Evolutionary conservation across 1,284 basidiomycete genomes (phyloP).

Genomic region (Papiliotrema nemorosa): DNA sequence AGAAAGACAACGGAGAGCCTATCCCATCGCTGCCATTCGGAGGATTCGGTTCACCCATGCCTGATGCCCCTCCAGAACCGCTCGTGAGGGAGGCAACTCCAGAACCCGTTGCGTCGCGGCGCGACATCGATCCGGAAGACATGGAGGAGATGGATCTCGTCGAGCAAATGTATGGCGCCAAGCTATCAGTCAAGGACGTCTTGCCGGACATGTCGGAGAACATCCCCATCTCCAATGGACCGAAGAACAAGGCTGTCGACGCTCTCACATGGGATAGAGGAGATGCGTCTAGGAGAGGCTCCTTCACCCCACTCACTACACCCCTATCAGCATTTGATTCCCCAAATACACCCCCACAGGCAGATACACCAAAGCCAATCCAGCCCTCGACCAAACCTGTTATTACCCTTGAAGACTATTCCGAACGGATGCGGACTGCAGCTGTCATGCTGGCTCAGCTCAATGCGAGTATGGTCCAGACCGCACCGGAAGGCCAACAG

Average conservation of each 20-base stretch:
- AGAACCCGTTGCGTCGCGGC: neutral
- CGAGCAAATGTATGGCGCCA: conserved; percentile 82
- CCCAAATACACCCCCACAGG: conserved; percentile 9
- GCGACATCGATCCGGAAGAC: conserved; percentile 45
- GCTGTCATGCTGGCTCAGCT: conserved; percentile 98
- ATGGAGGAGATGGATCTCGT: conserved; percentile 91
- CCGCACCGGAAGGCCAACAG: conserved; percentile 41
- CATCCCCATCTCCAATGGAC: conserved; percentile 70
- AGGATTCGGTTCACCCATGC: conserved; percentile 28
- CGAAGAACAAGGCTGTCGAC: conserved; percentile 84
- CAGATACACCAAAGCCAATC: neutral
- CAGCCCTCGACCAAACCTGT: conserved; percentile 32
- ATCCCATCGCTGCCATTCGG: conserved; percentile 3
- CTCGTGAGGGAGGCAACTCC: neutral
- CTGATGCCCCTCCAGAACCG: conserved; percentile 11
- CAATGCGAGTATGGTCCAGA: conserved; percentile 70
- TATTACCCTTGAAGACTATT: conserved; percentile 82
- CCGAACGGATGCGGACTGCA: conserved; percentile 95
- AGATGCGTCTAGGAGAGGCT: conserved; percentile 25
- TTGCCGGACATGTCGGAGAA: conserved; percentile 73
- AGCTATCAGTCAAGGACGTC: conserved; percentile 65
- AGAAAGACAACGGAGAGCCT: conserved; percentile 33
- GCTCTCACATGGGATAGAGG: conserved; percentile 64
- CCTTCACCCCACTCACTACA: conserved; percentile 8
- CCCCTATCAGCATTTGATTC: neutral